These are phyloP conservation scores for Pseudophaeomoniella oleicola DNA, from an alignment of 2,329 filamentous ascomycete genomes.

Conservation along the genomic window DNA sequence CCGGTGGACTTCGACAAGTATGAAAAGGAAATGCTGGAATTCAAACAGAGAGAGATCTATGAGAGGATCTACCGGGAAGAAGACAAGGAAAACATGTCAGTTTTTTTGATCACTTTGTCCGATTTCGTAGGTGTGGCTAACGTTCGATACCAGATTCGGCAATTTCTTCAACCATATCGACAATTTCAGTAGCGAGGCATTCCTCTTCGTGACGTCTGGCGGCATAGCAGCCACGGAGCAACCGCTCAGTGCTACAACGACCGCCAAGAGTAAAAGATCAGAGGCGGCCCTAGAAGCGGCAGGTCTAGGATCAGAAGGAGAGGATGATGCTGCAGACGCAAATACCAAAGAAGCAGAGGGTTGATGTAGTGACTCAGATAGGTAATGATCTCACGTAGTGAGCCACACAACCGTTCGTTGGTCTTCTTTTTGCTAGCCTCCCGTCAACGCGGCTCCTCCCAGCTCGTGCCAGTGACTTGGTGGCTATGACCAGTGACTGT, in stretches of 20 bases:
- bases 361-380: no score
- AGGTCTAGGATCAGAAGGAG: background rate
- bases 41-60: conserved; percentile 89
- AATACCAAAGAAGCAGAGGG: background rate
- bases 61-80: conserved; percentile 81
- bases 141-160: conserved; percentile 43
- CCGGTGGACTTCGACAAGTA: conserved; percentile 67
- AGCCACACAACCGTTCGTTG: no score
- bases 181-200: conserved; percentile 55
- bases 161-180: conserved; percentile 69
- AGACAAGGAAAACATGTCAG: conserved; percentile 73
- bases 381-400: no score
- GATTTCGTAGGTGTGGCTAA: conserved; percentile 2
- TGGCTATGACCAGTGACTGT: no score
- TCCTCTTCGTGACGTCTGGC: conserved; percentile 59
- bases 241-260: conserved; percentile 8
- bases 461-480: no score
- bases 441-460: no score
- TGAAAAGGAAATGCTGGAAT: conserved; percentile 65
- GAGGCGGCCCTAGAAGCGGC: conserved; percentile 1
- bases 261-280: conserved; percentile 1
- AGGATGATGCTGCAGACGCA: background rate
- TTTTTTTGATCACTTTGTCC: conserved; percentile 12
- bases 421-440: no score
- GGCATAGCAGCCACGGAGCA: conserved; percentile 46